Base-by-base conservation (phyloP, 768 basidiomycete genomes). In the Russula sp. region DNA sequence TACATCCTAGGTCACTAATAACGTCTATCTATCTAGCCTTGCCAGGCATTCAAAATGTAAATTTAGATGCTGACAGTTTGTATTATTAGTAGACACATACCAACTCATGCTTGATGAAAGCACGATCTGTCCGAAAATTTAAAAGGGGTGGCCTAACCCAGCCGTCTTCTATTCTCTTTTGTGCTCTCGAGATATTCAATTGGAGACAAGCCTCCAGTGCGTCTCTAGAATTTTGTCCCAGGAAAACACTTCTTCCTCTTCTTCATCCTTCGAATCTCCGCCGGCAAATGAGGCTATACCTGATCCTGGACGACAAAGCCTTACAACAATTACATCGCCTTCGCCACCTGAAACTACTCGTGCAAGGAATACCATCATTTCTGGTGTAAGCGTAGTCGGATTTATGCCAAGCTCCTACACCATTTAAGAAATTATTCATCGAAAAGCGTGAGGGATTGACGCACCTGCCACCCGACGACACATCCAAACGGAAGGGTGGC, bases 381-480 rank as follows among this genome's bases (percentile, higher is more conserved):
- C 88, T 0, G 88, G 88, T 5, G 85, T 81, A 57, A 79, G 80
- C 4, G 86, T 88, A 6, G 69, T 70, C 0, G 83, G 83, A 67
- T 87, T 82, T 56, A 90, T 79, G 0, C 77, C 83, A 2, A 90
- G 79, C 6, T 73, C 80, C 88, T 89, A 67, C 32, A 22, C 24
- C 34, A 10, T n/a, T 26, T 50, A 26, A 56, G 53, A 16, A 32
- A 57, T n/a, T 1, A 2, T 10, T n/a, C 36, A 6, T 67, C 42
- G 59, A 53, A 48, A 42, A 36, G 18, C 32, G 30, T 22, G 59
- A 14, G 14, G 24, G 38, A n/a, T 52, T 24, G 18, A 59, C 50
- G 38, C 30, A 76, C 76, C 73, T 73, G 76, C 76, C 76, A 77
- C 14, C 69, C 76, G 20, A 77, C 68, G 2, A 74, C 46, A 32